Percentiles rank a stretch among this genome's conserved stretches.
phyloP scores from a whole-genome alignment of 1,284 basidiomycete species.

The Waitea zeae region DNA sequence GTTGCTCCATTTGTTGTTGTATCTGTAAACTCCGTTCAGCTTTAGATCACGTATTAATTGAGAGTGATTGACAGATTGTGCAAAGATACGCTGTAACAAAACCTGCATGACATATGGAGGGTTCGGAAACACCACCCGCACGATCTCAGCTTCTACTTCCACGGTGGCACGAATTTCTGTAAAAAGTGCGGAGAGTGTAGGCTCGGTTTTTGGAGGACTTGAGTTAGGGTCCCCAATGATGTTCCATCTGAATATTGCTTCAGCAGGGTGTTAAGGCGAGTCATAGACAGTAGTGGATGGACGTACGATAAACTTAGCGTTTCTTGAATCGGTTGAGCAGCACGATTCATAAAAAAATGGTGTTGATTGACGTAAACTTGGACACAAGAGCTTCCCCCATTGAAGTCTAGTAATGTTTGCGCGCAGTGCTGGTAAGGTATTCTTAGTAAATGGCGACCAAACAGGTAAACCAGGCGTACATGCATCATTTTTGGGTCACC shows the following conservation, averaged over 20 bases:
- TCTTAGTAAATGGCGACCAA: no score
- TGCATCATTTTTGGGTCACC: conserved; percentile 99
- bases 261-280: conserved; percentile 7
- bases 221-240: conserved; percentile 66
- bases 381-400: conserved; percentile 91
- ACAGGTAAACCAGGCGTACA: conserved; percentile 39
- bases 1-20: conserved; percentile 83
- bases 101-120: conserved; percentile 98
- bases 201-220: conserved; percentile 65
- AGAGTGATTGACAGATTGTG: conserved; percentile 65
- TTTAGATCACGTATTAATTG: neutral
- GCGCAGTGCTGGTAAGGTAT: conserved; percentile 68
- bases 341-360: conserved; percentile 94
- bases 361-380: conserved; percentile 99
- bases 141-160: conserved; percentile 92
- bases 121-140: conserved; percentile 96
- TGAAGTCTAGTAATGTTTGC: conserved; percentile 93
- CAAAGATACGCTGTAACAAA: conserved; percentile 94
- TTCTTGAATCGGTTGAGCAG: conserved; percentile 38
- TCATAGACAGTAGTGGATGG: conserved; percentile 3
- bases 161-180: conserved; percentile 83
- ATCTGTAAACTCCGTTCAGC: conserved; percentile 33
- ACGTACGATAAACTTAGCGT: conserved; percentile 49
- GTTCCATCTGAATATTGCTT: conserved; percentile 52
- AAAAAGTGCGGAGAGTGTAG: conserved; percentile 69